phyloP scores from a whole-genome alignment of 257 asterid genomes.

The Henckelia pumila region DNA sequence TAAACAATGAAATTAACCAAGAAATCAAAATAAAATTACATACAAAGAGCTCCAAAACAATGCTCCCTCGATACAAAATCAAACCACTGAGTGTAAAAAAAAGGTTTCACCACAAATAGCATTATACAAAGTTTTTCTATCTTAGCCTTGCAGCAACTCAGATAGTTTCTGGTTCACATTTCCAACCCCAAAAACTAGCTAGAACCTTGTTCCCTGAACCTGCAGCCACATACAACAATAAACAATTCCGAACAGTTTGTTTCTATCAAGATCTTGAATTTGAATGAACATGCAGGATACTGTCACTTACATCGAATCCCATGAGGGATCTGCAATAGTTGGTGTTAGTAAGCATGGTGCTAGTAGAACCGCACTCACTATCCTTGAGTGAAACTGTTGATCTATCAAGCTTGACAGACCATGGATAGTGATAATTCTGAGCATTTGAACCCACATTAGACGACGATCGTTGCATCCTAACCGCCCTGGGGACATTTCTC shows the following conservation, averaged over 20 bases:
- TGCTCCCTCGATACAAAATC: conserved; percentile 20
- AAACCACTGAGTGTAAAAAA: conserved; percentile 10
- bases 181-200: conserved; percentile 26
- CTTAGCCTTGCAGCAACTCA: neutral
- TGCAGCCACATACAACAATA: conserved; percentile 27
- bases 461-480: conserved; percentile 85
- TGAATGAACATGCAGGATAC: too few species aligned
- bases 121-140: neutral
- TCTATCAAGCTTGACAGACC: conserved; percentile 86
- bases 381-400: conserved; percentile 71
- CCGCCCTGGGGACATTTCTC: conserved; percentile 82
- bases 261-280: neutral
- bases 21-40: conserved; percentile 12
- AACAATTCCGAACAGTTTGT: neutral
- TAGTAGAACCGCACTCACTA: conserved; percentile 87
- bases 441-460: conserved; percentile 74
- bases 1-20: conserved; percentile 12
- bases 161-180: neutral
- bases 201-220: conserved; percentile 61
- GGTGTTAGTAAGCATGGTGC: conserved; percentile 62
- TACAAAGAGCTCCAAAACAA: conserved; percentile 25
- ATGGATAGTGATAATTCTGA: conserved; percentile 66
- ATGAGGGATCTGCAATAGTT: conserved; percentile 75
- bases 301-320: conserved; percentile 65
- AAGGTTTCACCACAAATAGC: conserved; percentile 1